Evolutionary conservation across 805 yeast genomes (phyloP), one percentile per base, ranked within the genome.

Genomic region (Saturnispora saitoi): DNA sequence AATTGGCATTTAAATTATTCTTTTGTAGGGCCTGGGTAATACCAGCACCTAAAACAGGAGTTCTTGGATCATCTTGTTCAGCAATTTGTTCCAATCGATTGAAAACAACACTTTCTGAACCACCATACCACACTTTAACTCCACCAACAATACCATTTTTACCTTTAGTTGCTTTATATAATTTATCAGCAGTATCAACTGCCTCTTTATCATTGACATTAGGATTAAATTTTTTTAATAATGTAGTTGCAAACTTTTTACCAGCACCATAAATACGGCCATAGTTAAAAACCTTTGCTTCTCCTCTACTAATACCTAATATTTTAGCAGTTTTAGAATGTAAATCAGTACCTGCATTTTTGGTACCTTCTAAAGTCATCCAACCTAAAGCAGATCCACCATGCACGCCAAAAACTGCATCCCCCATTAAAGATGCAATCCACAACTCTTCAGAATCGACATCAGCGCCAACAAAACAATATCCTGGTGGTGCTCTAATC

Each of bases 221-320:
- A 0, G 95, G 85, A 58, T 89, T 88, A 67, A 89, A 90, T 59
- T 85, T 89, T 57, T 86, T 83, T 52, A 93, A 70, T 39, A 90
- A 67, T n/a, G 84, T 77, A 0, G 88, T 76, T 0, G 99, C 96
- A 67, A 89, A 93, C 56, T 81, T 84, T 17, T 83, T 80, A 2
- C 99, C 99, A 0, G 99, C 99, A 20, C 99, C 99, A 66, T 93
- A 93, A 38, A 93, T 93, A 53, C 99, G 75, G 29, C 99, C 98
- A 67, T 93, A 93, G 62, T 93, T 93, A 73, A 93, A 95, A 8
- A 90, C 79, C 58, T 93, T 93, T 5, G 99, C 99, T 54, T 93
- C 95, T 58, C 83, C 81, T 64, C 99, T 74, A 24, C 86, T 78
- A 45, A 95, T 90, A 0, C 95, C 95, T 61, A 93, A 67, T 55